Evolutionary conservation across 805 yeast genomes (phyloP).

Genomic region (Candida sithepensis): DNA sequence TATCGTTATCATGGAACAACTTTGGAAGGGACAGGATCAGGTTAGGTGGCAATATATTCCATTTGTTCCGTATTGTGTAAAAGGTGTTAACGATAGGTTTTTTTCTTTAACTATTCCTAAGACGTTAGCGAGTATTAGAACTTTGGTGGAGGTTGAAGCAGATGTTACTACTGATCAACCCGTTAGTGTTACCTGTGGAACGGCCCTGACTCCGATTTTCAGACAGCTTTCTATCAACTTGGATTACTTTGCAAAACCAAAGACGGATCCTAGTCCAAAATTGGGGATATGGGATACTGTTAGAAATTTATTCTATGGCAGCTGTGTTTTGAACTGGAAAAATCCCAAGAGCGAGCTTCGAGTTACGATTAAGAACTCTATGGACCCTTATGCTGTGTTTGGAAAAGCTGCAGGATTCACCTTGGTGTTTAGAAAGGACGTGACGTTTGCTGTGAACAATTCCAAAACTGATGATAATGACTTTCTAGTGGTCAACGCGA

Average conservation of each 20-base stretch:
- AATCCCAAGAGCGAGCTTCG: conserved; percentile 46
- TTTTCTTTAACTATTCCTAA: conserved; percentile 66
- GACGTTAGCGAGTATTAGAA: conserved; percentile 71
- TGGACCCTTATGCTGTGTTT: conserved; percentile 72
- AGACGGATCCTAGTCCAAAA: conserved; percentile 78
- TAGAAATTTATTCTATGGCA: conserved; percentile 73
- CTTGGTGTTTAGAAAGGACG: conserved; percentile 63
- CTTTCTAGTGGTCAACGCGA: conserved; percentile 61
- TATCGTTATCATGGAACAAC: conserved; percentile 64
- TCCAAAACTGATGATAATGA: conserved; percentile 59
- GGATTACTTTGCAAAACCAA: conserved; percentile 86
- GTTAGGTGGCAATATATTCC: conserved; percentile 62
- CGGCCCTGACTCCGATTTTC: conserved; percentile 69
- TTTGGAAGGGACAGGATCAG: conserved; percentile 46
- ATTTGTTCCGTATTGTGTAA: conserved; percentile 43
- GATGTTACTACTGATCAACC: conserved; percentile 52
- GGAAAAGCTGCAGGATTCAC: conserved; percentile 73
- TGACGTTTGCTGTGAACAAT: conserved; percentile 58
- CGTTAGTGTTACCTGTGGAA: conserved; percentile 78
- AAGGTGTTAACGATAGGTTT: conserved; percentile 35
- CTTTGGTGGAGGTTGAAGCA: conserved; percentile 59
- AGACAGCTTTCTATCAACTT: conserved; percentile 74
- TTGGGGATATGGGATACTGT: conserved; percentile 94
- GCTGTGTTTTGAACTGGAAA: conserved; percentile 44
- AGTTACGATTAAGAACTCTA: conserved; percentile 67